Conservation (phyloP, 129 eudicot species). For the Tanacetum coccineum region DNA sequence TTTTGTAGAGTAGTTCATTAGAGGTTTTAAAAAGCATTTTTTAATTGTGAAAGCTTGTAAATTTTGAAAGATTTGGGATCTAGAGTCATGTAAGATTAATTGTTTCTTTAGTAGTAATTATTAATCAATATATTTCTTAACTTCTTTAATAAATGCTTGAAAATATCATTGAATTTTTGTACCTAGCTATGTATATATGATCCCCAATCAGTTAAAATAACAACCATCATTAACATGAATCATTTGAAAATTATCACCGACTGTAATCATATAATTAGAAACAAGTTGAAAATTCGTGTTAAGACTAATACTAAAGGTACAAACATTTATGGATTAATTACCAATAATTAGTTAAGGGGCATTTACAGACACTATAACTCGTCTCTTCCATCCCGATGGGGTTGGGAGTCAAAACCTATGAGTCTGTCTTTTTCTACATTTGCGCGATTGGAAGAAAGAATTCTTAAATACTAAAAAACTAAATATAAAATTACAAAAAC, state of each 20-base stretch:
- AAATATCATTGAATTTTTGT: background rate
- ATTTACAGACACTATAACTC: constrained; percentile 34
- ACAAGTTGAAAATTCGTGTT: background rate
- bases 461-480: constrained; percentile 5
- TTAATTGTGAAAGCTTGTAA: too few species aligned
- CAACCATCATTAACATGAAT: background rate
- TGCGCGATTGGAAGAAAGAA: constrained; percentile 23
- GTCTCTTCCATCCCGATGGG: constrained; percentile 34
- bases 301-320: background rate
- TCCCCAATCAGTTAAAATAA: background rate
- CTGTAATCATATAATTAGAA: background rate
- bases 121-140: too few species aligned
- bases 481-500: constrained; percentile 30
- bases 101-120: too few species aligned
- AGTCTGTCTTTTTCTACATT: constrained; percentile 15
- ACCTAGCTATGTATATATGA: background rate
- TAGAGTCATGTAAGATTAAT: too few species aligned
- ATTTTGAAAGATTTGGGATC: too few species aligned
- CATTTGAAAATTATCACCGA: background rate
- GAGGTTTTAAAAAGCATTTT: too few species aligned
- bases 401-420: constrained; percentile 18
- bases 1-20: too few species aligned
- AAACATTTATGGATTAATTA: background rate
- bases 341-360: constrained; percentile 28
- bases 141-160: too few species aligned